Evolutionary conservation across 352 stramenopile genomes (phyloP).

Genomic region (Globisporangium barbulae): DNA sequence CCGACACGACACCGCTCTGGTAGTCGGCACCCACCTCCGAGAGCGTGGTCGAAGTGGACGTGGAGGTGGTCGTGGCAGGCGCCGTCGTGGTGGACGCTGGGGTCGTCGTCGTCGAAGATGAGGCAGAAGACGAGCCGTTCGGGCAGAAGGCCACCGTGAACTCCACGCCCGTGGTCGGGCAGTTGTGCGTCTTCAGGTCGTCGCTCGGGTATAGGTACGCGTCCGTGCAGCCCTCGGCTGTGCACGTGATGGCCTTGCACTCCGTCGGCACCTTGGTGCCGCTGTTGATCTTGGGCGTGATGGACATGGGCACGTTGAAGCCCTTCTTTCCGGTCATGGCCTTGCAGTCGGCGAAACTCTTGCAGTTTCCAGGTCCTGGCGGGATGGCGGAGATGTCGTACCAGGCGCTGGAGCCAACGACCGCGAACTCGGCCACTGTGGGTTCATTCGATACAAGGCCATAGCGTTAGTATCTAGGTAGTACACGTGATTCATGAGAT

Average conservation of each 20-base stretch:
- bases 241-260: constrained; percentile 31
- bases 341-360: constrained; percentile 47
- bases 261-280: constrained; percentile 27
- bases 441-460: background rate
- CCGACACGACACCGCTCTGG: constrained; percentile 15
- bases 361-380: constrained; percentile 46
- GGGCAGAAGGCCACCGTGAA: constrained; percentile 50
- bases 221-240: constrained; percentile 32
- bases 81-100: background rate
- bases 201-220: constrained; percentile 55
- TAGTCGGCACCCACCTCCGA: constrained; percentile 21
- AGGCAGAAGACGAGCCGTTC: constrained; percentile 18
- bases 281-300: constrained; percentile 28
- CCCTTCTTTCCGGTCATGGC: constrained; percentile 43
- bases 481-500: background rate
- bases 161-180: constrained; percentile 25
- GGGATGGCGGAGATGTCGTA: constrained; percentile 61
- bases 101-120: constrained; percentile 19
- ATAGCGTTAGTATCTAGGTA: constrained; percentile 1
- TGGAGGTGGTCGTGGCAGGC: constrained; percentile 8
- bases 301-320: constrained; percentile 63
- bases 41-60: constrained; percentile 8
- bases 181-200: constrained; percentile 50
- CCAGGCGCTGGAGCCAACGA: constrained; percentile 42
- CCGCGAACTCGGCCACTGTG: constrained; percentile 42